Evolutionary conservation across 257 asterid species (phyloP).

Genomic region (Primulina eburnea): DNA sequence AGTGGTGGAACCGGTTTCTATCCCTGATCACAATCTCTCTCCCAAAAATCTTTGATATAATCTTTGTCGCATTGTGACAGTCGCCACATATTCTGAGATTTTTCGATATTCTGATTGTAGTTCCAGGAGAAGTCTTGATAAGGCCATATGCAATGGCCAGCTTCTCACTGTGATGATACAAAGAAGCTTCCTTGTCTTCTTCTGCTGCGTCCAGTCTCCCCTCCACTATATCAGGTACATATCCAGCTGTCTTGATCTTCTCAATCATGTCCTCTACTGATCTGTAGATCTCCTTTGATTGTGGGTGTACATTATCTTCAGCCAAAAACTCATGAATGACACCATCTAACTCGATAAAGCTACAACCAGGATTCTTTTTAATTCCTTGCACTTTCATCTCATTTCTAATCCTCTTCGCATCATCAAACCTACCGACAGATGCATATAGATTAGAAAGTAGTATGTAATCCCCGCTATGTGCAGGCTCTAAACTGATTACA

Average conservation of each 20-base stretch:
- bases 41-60: constrained; percentile 30
- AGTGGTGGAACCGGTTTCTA: constrained; percentile 50
- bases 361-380: constrained; percentile 42
- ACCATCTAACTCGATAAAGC: constrained; percentile 46
- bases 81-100: constrained; percentile 52
- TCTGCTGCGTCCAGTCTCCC: constrained; percentile 47
- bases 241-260: constrained; percentile 44
- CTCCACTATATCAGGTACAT: constrained; percentile 31
- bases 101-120: constrained; percentile 36
- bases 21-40: constrained; percentile 50
- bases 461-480: constrained; percentile 45
- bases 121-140: constrained; percentile 31
- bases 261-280: constrained; percentile 30
- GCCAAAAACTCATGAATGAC: constrained; percentile 43
- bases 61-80: constrained; percentile 42
- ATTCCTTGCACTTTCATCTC: constrained; percentile 40
- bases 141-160: constrained; percentile 51
- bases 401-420: constrained; percentile 34
- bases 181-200: constrained; percentile 37
- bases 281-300: constrained; percentile 27
- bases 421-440: constrained; percentile 37
- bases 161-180: constrained; percentile 58
- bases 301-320: constrained; percentile 38
- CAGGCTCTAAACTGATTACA: constrained; percentile 33
- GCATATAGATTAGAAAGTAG: constrained; percentile 41